phyloP scores from a whole-genome alignment of 768 basidiomycete species.

The Rhodotorula babjevae region DNA sequence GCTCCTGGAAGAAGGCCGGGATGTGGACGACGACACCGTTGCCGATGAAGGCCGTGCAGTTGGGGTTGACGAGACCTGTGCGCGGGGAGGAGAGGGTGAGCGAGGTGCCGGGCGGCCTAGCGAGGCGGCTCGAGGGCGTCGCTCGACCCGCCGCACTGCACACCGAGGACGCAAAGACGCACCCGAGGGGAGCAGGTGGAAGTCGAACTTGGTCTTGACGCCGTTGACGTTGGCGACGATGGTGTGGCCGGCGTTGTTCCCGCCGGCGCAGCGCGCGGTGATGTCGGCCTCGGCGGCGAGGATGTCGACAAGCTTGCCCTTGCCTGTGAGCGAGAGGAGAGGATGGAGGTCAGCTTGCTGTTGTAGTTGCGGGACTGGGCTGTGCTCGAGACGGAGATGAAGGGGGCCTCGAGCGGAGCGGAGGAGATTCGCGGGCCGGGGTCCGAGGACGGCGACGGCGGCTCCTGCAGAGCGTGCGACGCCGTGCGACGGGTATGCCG shows the following conservation, averaged over 20 bases:
- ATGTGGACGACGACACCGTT: constrained; percentile 93
- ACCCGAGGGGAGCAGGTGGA: constrained; percentile 94
- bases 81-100: not conserved
- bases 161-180: constrained; percentile 42
- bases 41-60: constrained; percentile 81
- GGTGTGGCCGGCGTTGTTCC: constrained; percentile 98
- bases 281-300: constrained; percentile 81
- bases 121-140: not conserved
- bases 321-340: constrained; percentile 16
- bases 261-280: constrained; percentile 94
- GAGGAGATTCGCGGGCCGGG: no score
- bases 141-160: not conserved
- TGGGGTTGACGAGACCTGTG: constrained; percentile 75
- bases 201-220: constrained; percentile 76
- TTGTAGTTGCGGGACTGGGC: no score
- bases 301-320: constrained; percentile 92
- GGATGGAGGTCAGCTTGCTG: not conserved
- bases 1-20: constrained; percentile 88
- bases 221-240: constrained; percentile 75
- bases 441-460: no score
- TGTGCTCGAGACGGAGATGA: no score
- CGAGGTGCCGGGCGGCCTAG: not conserved
- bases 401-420: no score
- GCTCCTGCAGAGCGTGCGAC: no score
- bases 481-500: no score